These are phyloP conservation scores for Lathyrus sativus DNA, from an alignment of 306 rosid species.

Conservation along the genomic window DNA sequence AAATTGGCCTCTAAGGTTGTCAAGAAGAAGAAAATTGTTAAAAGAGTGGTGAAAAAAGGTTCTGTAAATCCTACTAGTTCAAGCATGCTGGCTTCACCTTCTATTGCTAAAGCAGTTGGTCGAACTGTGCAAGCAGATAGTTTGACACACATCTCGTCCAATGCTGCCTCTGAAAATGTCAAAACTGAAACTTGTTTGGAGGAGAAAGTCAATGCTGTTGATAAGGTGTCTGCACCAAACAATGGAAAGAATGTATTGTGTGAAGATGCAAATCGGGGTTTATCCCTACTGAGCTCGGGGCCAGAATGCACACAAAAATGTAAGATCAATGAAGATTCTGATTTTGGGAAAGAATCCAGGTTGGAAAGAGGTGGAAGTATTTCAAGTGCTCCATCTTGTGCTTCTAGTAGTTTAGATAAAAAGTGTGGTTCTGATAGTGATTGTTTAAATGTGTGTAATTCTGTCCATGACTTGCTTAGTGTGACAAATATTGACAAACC, in stretches of 20 bases:
- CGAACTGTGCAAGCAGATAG: constrained; percentile 38
- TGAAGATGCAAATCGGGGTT: constrained; percentile 42
- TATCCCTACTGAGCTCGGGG: constrained; percentile 34
- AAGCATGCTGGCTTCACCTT: constrained; percentile 35
- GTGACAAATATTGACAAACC: constrained; percentile 36
- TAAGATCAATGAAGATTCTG: constrained; percentile 45
- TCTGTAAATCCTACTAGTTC: constrained; percentile 42
- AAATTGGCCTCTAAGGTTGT: constrained; percentile 45
- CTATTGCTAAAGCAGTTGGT: constrained; percentile 28
- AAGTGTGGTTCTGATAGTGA: constrained; percentile 35
- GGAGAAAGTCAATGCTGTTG: constrained; percentile 39
- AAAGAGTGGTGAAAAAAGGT: constrained; percentile 68
- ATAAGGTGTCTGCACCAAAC: constrained; percentile 35
- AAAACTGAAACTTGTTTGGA: constrained; percentile 39
- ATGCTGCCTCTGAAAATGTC: constrained; percentile 34
- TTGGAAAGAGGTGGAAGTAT: constrained; percentile 43
- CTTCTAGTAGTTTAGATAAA: constrained; percentile 40
- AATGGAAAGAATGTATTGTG: constrained; percentile 36
- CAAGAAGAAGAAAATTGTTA: constrained; percentile 72
- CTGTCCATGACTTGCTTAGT: constrained; percentile 38
- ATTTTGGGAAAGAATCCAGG: constrained; percentile 34
- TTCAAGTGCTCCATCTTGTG: constrained; percentile 43
- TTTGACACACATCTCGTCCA: constrained; percentile 30
- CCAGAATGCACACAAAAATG: constrained; percentile 42
- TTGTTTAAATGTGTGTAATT: constrained; percentile 46